phyloP scores from a whole-genome alignment of 2,329 filamentous ascomycete species.

The Ophiosphaerella herpotricha region DNA sequence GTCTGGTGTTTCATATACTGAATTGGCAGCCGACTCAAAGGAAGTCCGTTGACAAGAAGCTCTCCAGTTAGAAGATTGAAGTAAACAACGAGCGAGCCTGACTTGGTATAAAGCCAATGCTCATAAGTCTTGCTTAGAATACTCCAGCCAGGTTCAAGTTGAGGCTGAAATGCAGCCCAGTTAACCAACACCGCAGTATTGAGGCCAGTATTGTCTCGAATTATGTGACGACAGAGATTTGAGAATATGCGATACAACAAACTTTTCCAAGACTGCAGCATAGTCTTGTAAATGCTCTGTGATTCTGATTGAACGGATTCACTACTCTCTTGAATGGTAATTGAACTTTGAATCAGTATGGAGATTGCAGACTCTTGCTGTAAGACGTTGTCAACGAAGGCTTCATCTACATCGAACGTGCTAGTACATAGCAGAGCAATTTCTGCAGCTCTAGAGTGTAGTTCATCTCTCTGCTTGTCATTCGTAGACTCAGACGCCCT shows the following conservation, averaged over 20 bases:
- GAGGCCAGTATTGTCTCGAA: conserved; percentile 8
- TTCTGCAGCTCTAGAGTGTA: conserved; percentile 45
- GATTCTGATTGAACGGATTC: conserved; percentile 1
- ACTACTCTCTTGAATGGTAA: conserved; percentile 24
- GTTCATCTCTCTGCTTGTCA: conserved; percentile 31
- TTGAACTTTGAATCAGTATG: conserved; percentile 25
- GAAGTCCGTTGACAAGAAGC: conserved; percentile 58
- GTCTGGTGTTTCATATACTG: conserved; percentile 49
- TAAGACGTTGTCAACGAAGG: no score
- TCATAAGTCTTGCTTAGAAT: conserved; percentile 12
- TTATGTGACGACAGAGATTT: conserved; percentile 7
- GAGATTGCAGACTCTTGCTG: conserved; percentile 13
- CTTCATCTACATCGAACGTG: conserved; percentile 53
- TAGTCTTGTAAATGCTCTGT: conserved; percentile 1
- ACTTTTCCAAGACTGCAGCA: conserved; percentile 21
- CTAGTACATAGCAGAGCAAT: conserved; percentile 49
- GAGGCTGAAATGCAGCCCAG: conserved; percentile 27
- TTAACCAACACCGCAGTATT: conserved; percentile 17
- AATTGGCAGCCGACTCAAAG: conserved; percentile 53
- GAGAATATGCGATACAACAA: conserved; percentile 22
- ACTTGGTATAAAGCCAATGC: conserved; percentile 41
- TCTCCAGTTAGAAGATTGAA: conserved; percentile 59
- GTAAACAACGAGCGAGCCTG: conserved; percentile 28
- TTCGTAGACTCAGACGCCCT: conserved; percentile 27
- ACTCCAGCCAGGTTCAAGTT: conserved; percentile 9